These are phyloP conservation scores for Umbelopsis ramanniana DNA, from an alignment of 192 early-diverging fungal genomes.

Conservation along the genomic window DNA sequence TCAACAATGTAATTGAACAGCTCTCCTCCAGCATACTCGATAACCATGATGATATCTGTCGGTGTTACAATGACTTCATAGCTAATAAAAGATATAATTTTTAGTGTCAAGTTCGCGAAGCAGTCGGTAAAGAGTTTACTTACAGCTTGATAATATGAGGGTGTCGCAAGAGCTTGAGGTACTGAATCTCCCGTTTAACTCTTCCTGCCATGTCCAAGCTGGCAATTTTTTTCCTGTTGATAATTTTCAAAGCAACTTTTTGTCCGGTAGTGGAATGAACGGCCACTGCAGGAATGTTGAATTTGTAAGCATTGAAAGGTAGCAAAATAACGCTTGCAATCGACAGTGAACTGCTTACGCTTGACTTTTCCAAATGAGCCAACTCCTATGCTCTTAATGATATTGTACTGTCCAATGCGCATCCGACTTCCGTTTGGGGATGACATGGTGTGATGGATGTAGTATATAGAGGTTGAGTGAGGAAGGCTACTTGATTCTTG, in stretches of 20 bases:
- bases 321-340: not conserved
- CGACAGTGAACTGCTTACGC: conserved; percentile 59
- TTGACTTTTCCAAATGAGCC: conserved; percentile 99
- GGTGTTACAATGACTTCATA: conserved; percentile 98
- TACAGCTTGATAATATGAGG: conserved; percentile 99
- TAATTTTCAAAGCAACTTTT: conserved; percentile 96
- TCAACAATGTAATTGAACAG: conserved; percentile 88
- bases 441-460: not conserved
- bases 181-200: conserved; percentile 97
- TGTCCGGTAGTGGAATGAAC: conserved; percentile 95
- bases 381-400: conserved; percentile 94
- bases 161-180: conserved; percentile 91
- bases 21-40: conserved; percentile 85
- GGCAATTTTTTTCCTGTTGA: conserved; percentile 90
- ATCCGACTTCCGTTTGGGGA: conserved; percentile 26
- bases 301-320: not conserved
- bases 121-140: conserved; percentile 19
- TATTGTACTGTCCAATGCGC: conserved; percentile 88
- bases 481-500: not conserved
- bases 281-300: conserved; percentile 67
- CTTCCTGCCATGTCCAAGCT: conserved; percentile 95
- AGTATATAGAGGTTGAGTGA: not conserved
- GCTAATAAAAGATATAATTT: conserved; percentile 37
- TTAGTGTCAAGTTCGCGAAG: not conserved
- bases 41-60: conserved; percentile 97